A percentile compares a stretch with the other conserved stretches of the same genome.
Evolutionary conservation across 257 asterid genomes (phyloP).

Genomic region (Solanum neorickii): DNA sequence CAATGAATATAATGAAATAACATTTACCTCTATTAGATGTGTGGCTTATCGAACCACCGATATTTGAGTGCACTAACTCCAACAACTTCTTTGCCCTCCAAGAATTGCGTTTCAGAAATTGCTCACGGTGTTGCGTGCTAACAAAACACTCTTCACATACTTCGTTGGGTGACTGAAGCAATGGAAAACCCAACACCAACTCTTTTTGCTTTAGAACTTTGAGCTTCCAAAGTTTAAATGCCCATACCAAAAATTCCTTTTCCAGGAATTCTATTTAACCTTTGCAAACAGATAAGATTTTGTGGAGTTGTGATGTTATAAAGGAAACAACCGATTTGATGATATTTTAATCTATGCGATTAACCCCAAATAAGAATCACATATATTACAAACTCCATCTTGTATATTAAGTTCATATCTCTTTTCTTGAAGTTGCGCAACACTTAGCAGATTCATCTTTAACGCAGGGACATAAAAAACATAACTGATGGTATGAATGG

Average conservation of each 20-base stretch:
- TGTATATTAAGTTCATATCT: not conserved
- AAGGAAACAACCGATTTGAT: not conserved
- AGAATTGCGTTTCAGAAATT: too few relatives aligned
- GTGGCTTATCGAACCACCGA: too few relatives aligned
- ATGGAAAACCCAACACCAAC: too few relatives aligned
- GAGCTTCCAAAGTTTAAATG: not conserved
- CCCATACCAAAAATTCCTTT: not conserved
- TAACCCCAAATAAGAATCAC: not conserved
- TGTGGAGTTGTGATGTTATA: not conserved
- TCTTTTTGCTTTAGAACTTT: not conserved
- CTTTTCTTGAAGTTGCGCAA: not conserved
- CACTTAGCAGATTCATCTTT: not conserved
- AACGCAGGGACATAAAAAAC: not conserved
- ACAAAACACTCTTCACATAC: too few relatives aligned
- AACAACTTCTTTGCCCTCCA: too few relatives aligned
- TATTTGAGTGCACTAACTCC: too few relatives aligned
- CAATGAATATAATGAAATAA: too few relatives aligned
- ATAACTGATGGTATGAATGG: not conserved
- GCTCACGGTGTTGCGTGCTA: too few relatives aligned
- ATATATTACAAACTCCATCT: too few relatives aligned
- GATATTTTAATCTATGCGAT: too few relatives aligned
- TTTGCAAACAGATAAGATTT: not conserved
- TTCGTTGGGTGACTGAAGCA: too few relatives aligned
- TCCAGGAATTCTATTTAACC: not conserved
- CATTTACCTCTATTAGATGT: too few relatives aligned